phyloP scores from a whole-genome alignment of 148 eudicot species.

The Rhododendron vialii region DNA sequence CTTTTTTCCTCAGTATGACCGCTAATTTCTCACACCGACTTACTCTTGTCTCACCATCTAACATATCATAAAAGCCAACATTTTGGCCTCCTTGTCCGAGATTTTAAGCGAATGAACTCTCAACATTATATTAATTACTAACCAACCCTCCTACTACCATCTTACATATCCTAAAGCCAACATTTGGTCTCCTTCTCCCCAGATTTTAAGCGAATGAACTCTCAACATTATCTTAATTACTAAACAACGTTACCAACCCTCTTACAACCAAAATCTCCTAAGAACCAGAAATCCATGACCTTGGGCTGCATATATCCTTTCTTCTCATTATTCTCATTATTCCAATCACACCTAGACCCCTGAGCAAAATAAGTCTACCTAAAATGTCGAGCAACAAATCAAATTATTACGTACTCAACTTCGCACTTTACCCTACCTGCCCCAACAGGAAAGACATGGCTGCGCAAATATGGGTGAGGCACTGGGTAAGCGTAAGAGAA shows the following conservation, averaged over 20 bases:
- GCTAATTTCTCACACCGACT: background rate
- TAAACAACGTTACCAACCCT: background rate
- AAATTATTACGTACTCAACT: background rate
- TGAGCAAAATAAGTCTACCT: background rate
- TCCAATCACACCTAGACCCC: background rate
- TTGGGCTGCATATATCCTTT: background rate
- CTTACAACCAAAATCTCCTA: background rate
- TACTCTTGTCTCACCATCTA: background rate
- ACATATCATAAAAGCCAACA: background rate
- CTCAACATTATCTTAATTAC: background rate
- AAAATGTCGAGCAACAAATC: background rate
- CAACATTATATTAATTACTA: background rate
- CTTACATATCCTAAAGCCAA: background rate
- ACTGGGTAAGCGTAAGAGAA: too few relatives aligned
- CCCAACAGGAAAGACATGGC: background rate
- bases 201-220: background rate
- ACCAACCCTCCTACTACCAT: background rate
- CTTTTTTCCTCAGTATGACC: background rate
- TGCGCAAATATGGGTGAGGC: too few relatives aligned
- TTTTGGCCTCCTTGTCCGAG: background rate
- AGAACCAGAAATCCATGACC: background rate
- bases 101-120: background rate
- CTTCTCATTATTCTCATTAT: background rate
- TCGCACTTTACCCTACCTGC: background rate
- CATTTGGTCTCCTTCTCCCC: background rate